Percentiles rank a stretch among this genome's conserved stretches.
Evolutionary conservation across 371 early-diverging fungal species (phyloP).

Genomic region (Actinomortierella ambigua): DNA sequence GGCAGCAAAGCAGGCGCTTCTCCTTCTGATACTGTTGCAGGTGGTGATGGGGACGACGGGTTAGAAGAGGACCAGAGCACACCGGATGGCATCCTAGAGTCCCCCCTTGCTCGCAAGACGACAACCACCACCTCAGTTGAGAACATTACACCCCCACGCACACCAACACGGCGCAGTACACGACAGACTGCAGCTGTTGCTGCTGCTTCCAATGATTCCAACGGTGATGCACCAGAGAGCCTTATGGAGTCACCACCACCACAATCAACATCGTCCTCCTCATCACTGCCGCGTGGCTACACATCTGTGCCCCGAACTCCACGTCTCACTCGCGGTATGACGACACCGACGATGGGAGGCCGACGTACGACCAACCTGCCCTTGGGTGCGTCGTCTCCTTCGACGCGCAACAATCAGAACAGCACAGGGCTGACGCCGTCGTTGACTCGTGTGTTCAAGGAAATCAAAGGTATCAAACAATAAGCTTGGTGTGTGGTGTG

Average conservation of each 20-base stretch:
- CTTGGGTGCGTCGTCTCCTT: too few relatives aligned
- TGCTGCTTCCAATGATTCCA: too few relatives aligned
- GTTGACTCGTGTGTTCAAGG: conserved; percentile 22
- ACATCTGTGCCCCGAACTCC: too few relatives aligned
- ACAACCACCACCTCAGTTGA: neutral
- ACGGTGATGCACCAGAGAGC: too few relatives aligned
- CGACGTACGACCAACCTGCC: too few relatives aligned
- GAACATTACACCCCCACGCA: conserved; percentile 3
- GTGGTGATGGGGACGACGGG: neutral
- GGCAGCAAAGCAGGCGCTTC: neutral
- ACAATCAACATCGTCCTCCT: too few relatives aligned
- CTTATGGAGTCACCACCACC: too few relatives aligned
- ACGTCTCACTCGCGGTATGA: too few relatives aligned
- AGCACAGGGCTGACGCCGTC: conserved; percentile 29
- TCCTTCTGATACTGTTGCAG: neutral
- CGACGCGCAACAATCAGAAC: conserved; percentile 8
- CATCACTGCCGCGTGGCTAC: too few relatives aligned
- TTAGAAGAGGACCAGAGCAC: neutral
- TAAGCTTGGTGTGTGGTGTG: neutral
- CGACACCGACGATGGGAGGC: too few relatives aligned
- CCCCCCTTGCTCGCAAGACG: neutral
- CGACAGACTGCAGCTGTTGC: neutral
- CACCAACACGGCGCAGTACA: conserved; percentile 4
- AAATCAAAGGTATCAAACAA: conserved; percentile 9
- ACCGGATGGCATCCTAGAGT: neutral